These are phyloP conservation scores for Suillus decipiens DNA, from an alignment of 768 basidiomycete species.

Conservation along the genomic window DNA sequence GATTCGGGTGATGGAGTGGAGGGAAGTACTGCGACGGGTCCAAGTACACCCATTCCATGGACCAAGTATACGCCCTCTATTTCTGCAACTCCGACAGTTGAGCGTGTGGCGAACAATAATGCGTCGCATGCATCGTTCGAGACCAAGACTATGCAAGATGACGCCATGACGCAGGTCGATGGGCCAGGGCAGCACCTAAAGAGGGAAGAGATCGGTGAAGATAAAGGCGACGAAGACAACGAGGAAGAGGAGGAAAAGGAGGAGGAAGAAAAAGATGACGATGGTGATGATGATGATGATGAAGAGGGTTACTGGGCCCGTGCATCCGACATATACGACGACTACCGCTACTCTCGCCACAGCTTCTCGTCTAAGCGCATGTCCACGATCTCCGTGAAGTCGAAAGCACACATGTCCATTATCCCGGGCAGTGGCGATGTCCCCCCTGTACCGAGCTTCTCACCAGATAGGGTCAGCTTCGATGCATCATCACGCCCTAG, in stretches of 20 bases:
- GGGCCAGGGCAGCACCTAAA: conserved; percentile 1
- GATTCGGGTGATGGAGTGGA: conserved; percentile 11
- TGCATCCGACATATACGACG: conserved; percentile 75
- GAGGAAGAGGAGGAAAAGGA: conserved; percentile 25
- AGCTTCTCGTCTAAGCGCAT: conserved; percentile 45
- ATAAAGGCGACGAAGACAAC: conserved; percentile 22
- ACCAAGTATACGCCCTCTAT: conserved; percentile 30
- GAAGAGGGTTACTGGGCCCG: conserved; percentile 60
- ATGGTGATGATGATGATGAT: conserved; percentile 30
- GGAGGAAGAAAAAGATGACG: conserved; percentile 20
- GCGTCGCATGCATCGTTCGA: background rate
- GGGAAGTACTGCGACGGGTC: conserved; percentile 6
- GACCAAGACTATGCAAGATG: background rate
- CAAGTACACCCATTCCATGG: conserved; percentile 26
- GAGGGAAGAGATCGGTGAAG: conserved; percentile 12
- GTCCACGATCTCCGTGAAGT: conserved; percentile 27
- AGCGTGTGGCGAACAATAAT: background rate
- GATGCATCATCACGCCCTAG: conserved; percentile 4
- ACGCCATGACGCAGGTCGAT: background rate
- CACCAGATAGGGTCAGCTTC: conserved; percentile 17
- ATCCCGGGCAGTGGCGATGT: conserved; percentile 19
- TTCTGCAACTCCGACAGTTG: conserved; percentile 16
- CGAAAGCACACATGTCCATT: conserved; percentile 24
- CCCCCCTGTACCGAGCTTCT: conserved; percentile 28
- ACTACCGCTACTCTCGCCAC: conserved; percentile 71